These are phyloP conservation scores for Hansenula lynferdii DNA, from an alignment of 1,139 yeast species.

Conservation along the genomic window DNA sequence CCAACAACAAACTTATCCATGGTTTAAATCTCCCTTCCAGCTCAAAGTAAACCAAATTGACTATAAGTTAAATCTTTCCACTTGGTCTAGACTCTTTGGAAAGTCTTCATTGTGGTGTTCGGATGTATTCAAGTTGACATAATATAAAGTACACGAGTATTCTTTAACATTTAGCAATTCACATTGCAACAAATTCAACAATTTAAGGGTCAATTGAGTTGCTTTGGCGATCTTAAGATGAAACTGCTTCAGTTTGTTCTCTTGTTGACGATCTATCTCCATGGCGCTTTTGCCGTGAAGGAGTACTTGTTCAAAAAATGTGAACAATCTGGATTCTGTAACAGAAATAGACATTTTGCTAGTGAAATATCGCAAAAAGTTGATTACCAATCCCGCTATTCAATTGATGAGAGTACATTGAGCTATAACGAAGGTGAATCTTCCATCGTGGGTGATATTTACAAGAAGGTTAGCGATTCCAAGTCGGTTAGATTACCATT, in stretches of 20 bases:
- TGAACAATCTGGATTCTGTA: conserved; percentile 79
- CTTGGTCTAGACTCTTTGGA: no score
- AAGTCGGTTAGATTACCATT: conserved; percentile 41
- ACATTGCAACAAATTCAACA: no score
- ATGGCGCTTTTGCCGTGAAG: conserved; percentile 30
- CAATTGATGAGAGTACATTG: conserved; percentile 41
- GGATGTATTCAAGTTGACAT: no score
- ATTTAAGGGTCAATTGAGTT: no score
- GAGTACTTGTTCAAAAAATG: conserved; percentile 75
- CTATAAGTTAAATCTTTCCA: no score
- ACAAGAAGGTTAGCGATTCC: conserved; percentile 31
- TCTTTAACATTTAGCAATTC: no score
- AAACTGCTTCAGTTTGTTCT: not conserved
- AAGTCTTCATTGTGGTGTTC: no score
- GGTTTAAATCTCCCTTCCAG: not conserved
- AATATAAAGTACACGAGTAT: no score
- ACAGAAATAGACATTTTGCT: conserved; percentile 74
- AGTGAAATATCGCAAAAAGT: conserved; percentile 32
- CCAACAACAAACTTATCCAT: conserved; percentile 1
- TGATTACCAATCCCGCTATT: conserved; percentile 44
- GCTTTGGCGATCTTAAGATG: no score
- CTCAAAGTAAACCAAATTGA: not conserved
- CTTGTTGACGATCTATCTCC: not conserved
- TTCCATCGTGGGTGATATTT: conserved; percentile 38
- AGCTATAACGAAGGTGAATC: conserved; percentile 25